Percentiles rank a stretch among this genome's conserved stretches.
Evolutionary conservation across 1,139 yeast species (phyloP).

Genomic region (Suhomyces terraborum): DNA sequence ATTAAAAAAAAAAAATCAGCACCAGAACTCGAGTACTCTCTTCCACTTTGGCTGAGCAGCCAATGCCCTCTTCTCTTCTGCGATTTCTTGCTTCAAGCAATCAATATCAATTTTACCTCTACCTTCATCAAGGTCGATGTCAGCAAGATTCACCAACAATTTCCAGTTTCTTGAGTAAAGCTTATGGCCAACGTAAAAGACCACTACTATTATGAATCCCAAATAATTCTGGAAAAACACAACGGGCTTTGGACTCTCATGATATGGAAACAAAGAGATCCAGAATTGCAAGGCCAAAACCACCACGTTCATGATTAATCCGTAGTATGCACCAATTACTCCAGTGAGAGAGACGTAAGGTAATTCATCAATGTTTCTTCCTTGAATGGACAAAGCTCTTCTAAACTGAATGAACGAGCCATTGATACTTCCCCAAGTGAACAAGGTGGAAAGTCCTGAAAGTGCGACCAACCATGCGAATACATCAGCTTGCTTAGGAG

Average conservation of each 20-base stretch:
- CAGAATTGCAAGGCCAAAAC: conserved; percentile 46
- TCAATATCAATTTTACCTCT: conserved; percentile 67
- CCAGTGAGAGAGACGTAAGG: conserved; percentile 45
- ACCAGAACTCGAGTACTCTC: conserved; percentile 57
- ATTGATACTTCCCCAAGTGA: conserved; percentile 45
- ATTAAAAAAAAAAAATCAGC: conserved; percentile 30
- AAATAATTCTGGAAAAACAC: conserved; percentile 39
- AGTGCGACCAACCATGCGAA: conserved; percentile 47
- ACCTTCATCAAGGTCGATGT: conserved; percentile 68
- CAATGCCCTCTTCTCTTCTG: conserved; percentile 55
- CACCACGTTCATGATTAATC: conserved; percentile 33
- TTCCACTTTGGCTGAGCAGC: conserved; percentile 52
- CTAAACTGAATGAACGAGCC: conserved; percentile 43
- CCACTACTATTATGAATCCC: conserved; percentile 37
- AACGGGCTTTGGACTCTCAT: conserved; percentile 30
- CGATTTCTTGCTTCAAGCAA: conserved; percentile 61
- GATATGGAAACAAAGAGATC: conserved; percentile 43
- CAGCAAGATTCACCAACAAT: conserved; percentile 33
- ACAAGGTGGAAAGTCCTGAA: conserved; percentile 44
- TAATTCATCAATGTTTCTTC: conserved; percentile 33
- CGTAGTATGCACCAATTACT: conserved; percentile 39
- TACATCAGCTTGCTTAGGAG: conserved; percentile 37
- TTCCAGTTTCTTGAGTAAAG: conserved; percentile 33
- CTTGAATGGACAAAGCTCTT: conserved; percentile 36
- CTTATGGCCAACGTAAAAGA: conserved; percentile 37